Evolutionary conservation across 2,329 filamentous ascomycete species (phyloP).

Genomic region (Exophiala lecanii-corni): DNA sequence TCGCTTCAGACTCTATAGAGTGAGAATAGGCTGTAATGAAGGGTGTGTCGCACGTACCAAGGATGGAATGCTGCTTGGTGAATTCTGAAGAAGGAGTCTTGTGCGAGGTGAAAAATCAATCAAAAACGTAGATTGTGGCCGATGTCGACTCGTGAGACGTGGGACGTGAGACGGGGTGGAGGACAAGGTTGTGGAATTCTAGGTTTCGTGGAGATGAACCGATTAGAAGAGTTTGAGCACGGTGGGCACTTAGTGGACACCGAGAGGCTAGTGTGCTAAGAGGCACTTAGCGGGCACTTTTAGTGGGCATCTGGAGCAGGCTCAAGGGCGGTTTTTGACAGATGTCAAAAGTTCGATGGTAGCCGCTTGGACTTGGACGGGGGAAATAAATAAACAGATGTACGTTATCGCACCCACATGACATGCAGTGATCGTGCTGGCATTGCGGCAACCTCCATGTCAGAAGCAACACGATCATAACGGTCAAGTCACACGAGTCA

Average conservation of each 20-base stretch:
- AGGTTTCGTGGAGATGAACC: slow-evolving; percentile 3
- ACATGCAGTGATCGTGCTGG: not conserved
- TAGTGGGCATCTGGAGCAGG: slow-evolving; percentile 8
- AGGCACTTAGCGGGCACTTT: too few species aligned
- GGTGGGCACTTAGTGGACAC: too few species aligned
- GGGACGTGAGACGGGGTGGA: not conserved
- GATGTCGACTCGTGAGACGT: not conserved
- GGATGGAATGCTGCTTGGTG: too few species aligned
- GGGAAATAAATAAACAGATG: slow-evolving; percentile 2
- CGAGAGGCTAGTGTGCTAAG: too few species aligned
- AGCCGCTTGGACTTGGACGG: not conserved
- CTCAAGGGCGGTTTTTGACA: slow-evolving; percentile 6
- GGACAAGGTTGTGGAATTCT: not conserved
- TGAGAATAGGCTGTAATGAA: not conserved
- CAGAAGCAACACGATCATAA: not conserved
- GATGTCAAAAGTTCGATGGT: slow-evolving; percentile 3
- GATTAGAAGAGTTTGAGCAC: slow-evolving; percentile 1
- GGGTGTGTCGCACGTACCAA: not conserved
- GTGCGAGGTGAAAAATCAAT: too few species aligned
- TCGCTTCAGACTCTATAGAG: too few species aligned
- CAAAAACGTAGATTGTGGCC: too few species aligned
- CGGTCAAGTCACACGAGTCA: not conserved
- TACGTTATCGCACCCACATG: slow-evolving; percentile 1
- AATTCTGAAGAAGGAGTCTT: too few species aligned
- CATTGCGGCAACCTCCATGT: not conserved